Base-by-base conservation (phyloP, 805 yeast genomes). In the Candida vaughaniae region DNA sequence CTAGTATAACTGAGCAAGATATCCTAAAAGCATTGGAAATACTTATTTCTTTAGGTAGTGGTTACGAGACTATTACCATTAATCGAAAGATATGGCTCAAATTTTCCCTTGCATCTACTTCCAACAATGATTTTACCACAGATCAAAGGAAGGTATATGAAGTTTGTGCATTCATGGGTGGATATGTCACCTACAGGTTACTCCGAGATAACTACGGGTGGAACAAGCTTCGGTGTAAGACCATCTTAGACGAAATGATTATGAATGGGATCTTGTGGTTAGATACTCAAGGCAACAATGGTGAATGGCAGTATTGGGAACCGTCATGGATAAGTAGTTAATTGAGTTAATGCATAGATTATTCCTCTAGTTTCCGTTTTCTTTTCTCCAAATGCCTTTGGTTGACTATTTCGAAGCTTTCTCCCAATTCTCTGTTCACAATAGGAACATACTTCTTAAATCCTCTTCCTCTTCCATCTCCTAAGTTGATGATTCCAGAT, bases 241-340 rank as follows among this genome's bases (percentile, higher is more conserved):
- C 79, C 0, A 82, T 80, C 4, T 53, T 91, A 4, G 82, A 85
- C 25, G 91, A 85, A 31, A 80, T 91, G 87, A 83, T 90, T 1
- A 70, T 83, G 45, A 73, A 73, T 34, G 97, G 98, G 3, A 69
- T 88, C 36, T 62, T 91, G 10, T 91, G 99, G 99, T 64, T 89
- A 1, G 98, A 90, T 55, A 60, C 62, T 5, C 62, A 52, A 33
- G 81, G 73, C 5, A 10, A 7, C 8, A 35, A 61, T 9, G 36
- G 31, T 60, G 2, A 61, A 48, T 1, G 15, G 30, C 22, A 22
- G 14, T 39, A 33, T 25, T 39, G 38, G 35, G 86, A 80, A 43
- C 87, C 90, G 1, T 73, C 85, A 1, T 82, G 87, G 87, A 79
- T 82, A 19, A 58, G 62, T 10, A 41, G 30, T 25, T 42, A 16